Evolutionary conservation across 1,284 basidiomycete genomes (phyloP), one percentile per base, ranked within the genome.

Genomic region (Tylopilus sp.): DNA sequence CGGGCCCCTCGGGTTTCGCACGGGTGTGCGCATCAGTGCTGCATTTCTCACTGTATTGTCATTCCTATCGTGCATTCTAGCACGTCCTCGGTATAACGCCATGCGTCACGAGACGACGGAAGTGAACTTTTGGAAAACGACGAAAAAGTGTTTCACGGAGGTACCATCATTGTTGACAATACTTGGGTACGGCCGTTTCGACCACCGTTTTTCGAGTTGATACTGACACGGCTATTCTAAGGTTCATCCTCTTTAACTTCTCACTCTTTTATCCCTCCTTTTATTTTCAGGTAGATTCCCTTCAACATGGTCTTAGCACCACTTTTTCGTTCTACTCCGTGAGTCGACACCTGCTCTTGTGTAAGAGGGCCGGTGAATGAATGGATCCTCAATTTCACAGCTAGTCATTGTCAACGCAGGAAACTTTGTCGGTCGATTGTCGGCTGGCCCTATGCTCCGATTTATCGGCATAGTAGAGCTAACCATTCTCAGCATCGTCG

Each of bases 391-490:
- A 8, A 36, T 36, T 36, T 13, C 36, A 12, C 18, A 86, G 84
- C 66, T 86, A 29, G 78, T 82, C 18, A 80, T 87, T 16, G 61
- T 87, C 53, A 86, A 84, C 67, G 81, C 67, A 2, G 76, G 80
- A 81, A 84, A 33, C 10, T 67, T 83, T 15, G 16, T 79, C 8
- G 78, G 82, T 2, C 81, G 79, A 12, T 22, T 47, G 55, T 51
- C 79, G 2, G 62, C 44, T 86, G 29, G 76, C 79, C 10, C 68
- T 71, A n/a, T 47, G 22, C 44, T 47, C 44, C 22, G 44, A 52
- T 77, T 73, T 33, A 60, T 81, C 36, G 84, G 86, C 4, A 76
- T 81, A 5, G 77, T 84, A 63, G 82, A 86, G 63, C 67, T 84
- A 18, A 71, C 82, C 16, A 78, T 85, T 29, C 66, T 79, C 8